Evolutionary conservation across 345 rosid genomes (phyloP).

Genomic region (Adansonia digitata): DNA sequence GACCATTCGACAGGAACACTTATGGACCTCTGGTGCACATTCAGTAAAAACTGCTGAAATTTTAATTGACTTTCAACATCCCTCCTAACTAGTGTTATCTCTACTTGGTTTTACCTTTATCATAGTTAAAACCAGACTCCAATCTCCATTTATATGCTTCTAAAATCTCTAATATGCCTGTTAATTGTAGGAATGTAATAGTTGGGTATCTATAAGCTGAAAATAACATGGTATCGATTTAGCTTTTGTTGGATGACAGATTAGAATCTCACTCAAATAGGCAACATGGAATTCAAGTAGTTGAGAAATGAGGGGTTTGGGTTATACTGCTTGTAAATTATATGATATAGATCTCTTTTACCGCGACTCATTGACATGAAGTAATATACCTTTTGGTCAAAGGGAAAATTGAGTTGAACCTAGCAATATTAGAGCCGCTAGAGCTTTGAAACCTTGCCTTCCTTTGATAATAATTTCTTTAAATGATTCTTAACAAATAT

Average conservation of each 20-base stretch:
- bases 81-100: not conserved
- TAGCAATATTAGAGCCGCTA: not conserved
- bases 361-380: not conserved
- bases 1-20: not conserved
- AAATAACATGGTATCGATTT: not conserved
- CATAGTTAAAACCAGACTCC: not conserved
- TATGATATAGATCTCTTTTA: not conserved
- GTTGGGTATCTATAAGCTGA: not conserved
- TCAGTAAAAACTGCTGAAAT: not conserved
- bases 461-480: not conserved
- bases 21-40: not conserved
- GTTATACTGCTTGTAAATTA: not conserved
- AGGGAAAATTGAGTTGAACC: not conserved
- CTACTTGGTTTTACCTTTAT: not conserved
- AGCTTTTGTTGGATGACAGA: not conserved
- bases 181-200: not conserved
- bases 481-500: slow-evolving; percentile 3
- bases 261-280: not conserved
- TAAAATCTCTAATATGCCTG: not conserved
- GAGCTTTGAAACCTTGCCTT: not conserved
- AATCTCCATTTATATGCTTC: not conserved
- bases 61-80: not conserved
- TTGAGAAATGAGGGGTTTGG: not conserved
- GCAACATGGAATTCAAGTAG: not conserved
- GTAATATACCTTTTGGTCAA: not conserved